Evolutionary conservation across 1,284 basidiomycete species (phyloP).

Genomic region (Omphalotus olearius): DNA sequence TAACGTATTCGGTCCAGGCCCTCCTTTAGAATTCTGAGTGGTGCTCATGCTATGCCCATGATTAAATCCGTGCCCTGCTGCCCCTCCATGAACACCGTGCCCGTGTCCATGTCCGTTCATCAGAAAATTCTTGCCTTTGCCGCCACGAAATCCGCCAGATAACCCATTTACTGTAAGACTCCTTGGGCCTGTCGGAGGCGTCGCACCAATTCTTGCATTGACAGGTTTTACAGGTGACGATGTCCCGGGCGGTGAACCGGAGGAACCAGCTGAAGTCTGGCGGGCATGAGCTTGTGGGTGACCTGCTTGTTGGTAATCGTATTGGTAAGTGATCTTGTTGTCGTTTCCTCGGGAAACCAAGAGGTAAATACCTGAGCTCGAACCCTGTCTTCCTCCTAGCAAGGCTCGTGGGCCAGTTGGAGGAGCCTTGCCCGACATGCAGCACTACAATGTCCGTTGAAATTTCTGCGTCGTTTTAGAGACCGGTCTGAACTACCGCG

Average conservation of each 20-base stretch:
- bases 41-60: not conserved
- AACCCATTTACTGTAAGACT: slow-evolving; percentile 38
- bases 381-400: slow-evolving; percentile 20
- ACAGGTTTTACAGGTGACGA: slow-evolving; percentile 12
- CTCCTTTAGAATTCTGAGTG: not conserved
- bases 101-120: slow-evolving; percentile 10
- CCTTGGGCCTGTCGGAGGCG: slow-evolving; percentile 56
- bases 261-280: not conserved
- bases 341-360: not conserved
- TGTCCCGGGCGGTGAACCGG: not conserved
- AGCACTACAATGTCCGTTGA: not conserved
- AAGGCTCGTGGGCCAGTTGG: slow-evolving; percentile 69
- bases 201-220: slow-evolving; percentile 37
- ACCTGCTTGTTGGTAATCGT: not conserved
- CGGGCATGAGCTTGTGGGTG: not conserved
- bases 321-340: too few species aligned
- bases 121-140: slow-evolving; percentile 11
- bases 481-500: too few species aligned
- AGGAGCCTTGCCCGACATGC: slow-evolving; percentile 72
- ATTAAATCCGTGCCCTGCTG: not conserved
- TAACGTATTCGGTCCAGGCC: slow-evolving; percentile 19
- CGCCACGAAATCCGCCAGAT: slow-evolving; percentile 7
- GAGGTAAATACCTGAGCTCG: not conserved
- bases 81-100: not conserved
- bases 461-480: too few species aligned